Percentiles rank a stretch among this genome's conserved stretches.
Conservation (phyloP, 2,329 filamentous ascomycete species). For the Monosporascus sp. region DNA sequence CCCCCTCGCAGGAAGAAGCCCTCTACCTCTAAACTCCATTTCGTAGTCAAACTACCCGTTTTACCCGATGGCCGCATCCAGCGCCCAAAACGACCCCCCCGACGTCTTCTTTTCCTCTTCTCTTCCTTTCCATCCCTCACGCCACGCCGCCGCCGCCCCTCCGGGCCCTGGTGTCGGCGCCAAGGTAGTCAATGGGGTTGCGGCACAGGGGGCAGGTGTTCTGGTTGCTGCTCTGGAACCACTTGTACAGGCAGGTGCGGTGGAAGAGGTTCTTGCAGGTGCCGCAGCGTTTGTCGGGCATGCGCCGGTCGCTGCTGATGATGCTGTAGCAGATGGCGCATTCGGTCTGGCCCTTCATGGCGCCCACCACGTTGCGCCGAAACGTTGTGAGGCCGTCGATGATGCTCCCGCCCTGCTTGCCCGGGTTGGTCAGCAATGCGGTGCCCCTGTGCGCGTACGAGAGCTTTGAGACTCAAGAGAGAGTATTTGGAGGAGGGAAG, state of each 20-base stretch:
- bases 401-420: constrained; percentile 65
- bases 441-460: no score
- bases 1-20: no score
- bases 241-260: constrained; percentile 83
- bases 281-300: constrained; percentile 84
- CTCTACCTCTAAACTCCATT: no score
- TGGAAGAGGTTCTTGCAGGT: constrained; percentile 97
- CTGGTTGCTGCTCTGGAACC: constrained; percentile 91
- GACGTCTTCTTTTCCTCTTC: not conserved
- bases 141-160: constrained; percentile 6
- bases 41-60: no score
- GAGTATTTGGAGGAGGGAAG: not conserved
- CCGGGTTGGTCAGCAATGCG: no score
- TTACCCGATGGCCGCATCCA: no score
- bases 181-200: constrained; percentile 68
- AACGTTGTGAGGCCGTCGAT: constrained; percentile 84
- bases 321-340: constrained; percentile 97
- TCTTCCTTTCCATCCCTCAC: not conserved
- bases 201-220: constrained; percentile 90
- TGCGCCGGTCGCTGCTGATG: constrained; percentile 78
- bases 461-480: no score
- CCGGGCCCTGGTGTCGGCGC: constrained; percentile 20
- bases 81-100: no score
- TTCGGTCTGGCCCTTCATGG: constrained; percentile 87
- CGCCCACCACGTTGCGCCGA: constrained; percentile 78